Evolutionary conservation across 306 rosid genomes (phyloP).

Genomic region (Herpetospermum pedunculosum): DNA sequence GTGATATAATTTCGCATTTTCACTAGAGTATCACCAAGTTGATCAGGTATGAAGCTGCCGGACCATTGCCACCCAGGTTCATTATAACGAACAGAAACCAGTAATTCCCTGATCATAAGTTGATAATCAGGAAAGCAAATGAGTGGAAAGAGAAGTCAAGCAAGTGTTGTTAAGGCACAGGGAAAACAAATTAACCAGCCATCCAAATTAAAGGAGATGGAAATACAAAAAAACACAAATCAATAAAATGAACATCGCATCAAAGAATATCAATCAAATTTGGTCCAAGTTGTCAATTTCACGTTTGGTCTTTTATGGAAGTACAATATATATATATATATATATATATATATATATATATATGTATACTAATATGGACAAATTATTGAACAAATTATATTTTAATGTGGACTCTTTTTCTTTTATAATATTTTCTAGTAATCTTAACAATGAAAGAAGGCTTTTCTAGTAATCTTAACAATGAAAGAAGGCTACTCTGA

Average conservation of each 20-base stretch:
- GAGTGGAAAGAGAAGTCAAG: not conserved
- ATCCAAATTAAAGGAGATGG: not conserved
- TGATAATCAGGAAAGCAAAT: slow-evolving; percentile 10
- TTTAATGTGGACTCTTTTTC: not conserved
- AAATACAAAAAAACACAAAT: not conserved
- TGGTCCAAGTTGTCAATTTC: not conserved
- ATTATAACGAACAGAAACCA: slow-evolving; percentile 61
- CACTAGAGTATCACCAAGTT: slow-evolving; percentile 86
- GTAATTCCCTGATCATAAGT: slow-evolving; percentile 61
- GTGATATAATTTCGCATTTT: slow-evolving; percentile 69
- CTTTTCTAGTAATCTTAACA: not conserved
- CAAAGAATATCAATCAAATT: not conserved
- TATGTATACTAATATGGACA: not conserved
- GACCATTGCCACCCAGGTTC: slow-evolving; percentile 99
- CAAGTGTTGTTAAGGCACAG: not conserved
- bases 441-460: not conserved
- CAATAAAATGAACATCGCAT: not conserved
- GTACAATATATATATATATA: too few relatives aligned
- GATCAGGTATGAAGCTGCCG: slow-evolving; percentile 85
- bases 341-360: too few relatives aligned
- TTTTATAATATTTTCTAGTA: not conserved
- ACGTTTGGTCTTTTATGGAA: not conserved
- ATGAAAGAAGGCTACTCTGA: not conserved
- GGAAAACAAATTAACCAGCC: not conserved
- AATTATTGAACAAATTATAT: not conserved